A percentile compares a stretch with the other conserved stretches of the same genome.
These are phyloP conservation scores for Cantharellus cinnabarinus DNA, from an alignment of 768 basidiomycete genomes.

Conservation along the genomic window DNA sequence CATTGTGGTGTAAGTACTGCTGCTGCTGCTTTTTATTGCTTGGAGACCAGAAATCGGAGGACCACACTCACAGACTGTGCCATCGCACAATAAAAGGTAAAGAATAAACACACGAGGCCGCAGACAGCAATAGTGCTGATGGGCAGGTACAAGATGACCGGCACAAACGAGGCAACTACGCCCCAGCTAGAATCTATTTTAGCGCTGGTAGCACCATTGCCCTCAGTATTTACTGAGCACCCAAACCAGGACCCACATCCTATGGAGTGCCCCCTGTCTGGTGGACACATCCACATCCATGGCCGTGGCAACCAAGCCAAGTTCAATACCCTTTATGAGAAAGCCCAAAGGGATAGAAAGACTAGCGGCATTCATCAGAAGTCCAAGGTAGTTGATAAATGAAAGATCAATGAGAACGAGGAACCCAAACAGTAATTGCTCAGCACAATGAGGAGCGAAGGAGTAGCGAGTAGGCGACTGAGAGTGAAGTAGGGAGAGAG, in stretches of 20 bases:
- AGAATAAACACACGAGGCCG: constrained; percentile 25
- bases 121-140: constrained; percentile 60
- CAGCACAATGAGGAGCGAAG: constrained; percentile 31
- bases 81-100: not conserved
- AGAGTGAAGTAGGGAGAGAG: constrained; percentile 39
- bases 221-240: not conserved
- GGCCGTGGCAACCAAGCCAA: too few species aligned
- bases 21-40: constrained; percentile 7
- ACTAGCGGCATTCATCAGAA: too few species aligned
- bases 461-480: constrained; percentile 33
- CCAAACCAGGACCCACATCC: too few species aligned
- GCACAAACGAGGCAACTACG: constrained; percentile 41
- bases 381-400: constrained; percentile 4
- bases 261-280: too few species aligned
- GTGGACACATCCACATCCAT: too few species aligned
- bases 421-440: constrained; percentile 14
- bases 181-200: constrained; percentile 26
- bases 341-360: too few species aligned
- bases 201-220: constrained; percentile 26
- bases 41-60: constrained; percentile 46
- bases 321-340: too few species aligned
- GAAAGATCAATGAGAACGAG: constrained; percentile 29
- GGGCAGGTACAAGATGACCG: constrained; percentile 54
- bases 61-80: constrained; percentile 27
- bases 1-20: constrained; percentile 45